Base-by-base conservation (phyloP, 2,329 filamentous ascomycete genomes). In the Coniochaeta sp. region DNA sequence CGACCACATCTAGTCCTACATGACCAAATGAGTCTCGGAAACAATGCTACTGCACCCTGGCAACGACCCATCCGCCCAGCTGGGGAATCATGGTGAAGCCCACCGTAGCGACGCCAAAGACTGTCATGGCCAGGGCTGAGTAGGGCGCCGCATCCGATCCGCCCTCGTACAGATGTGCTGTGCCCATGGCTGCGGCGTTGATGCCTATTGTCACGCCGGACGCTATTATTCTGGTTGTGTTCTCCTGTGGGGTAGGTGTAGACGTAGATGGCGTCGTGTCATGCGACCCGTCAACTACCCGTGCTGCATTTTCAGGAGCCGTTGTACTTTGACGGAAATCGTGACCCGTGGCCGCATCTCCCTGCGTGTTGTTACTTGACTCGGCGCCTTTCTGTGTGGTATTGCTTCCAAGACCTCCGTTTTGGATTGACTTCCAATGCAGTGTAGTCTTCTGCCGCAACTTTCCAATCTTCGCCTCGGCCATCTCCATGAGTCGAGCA, bases 151-250 rank as follows among this genome's bases (percentile, higher is more conserved):
- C 79, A 1, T 74, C 76, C 63, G 79, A 83, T 59, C 73, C 74
- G 8, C 75, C 76, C 68, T 84, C 81, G 60, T 85, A 83, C 16
- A 85, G 72, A 62, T 83, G 81, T 0, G 82, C 77, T 0, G 83
- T 82, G 2, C 83, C 83, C 81, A 86, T 84, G 3, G 83, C 83
- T 0, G 82, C 82, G 1, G 81, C 81, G 63, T 85, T 86, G 71
- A 85, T 78, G 3, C 83, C 83, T 57, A 84, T 75, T 0, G 81
- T 75, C 38, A 82, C 74, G 38, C 82, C 83, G 0, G 78, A 73
- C 0, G 81, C 81, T 1, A 84, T 75, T 0, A 73, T 77, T 6
- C 28, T 57, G 2, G 54, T 38, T 24, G 28, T 22, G 31, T 36
- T 24, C 17, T 17, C 9, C 19, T n/a, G n/a, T n/a, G n/a, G n/a